A percentile compares a stretch with the other conserved stretches of the same genome.
Evolutionary conservation across 108 stramenopile species (phyloP).

Genomic region (Nitzschia palea): DNA sequence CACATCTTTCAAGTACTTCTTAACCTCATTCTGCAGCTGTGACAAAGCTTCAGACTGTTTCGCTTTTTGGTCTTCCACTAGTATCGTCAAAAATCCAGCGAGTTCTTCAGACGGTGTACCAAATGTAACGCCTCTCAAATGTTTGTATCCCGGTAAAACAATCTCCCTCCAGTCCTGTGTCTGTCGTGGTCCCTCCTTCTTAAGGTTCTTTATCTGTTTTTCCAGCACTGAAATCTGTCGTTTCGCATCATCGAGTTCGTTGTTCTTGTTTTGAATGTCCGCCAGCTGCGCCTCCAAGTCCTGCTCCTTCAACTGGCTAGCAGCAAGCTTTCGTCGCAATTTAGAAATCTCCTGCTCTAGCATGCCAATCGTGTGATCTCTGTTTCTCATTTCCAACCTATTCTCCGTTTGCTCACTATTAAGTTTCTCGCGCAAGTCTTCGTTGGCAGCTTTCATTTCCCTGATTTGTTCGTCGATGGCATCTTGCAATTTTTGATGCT

Average conservation of each 20-base stretch:
- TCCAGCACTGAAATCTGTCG: conserved; percentile 15
- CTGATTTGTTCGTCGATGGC: conserved; percentile 20
- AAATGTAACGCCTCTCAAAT: conserved; percentile 15
- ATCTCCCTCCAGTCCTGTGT: conserved; percentile 13
- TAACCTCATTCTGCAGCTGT: conserved; percentile 5
- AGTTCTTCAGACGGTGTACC: conserved; percentile 10
- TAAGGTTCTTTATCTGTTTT: conserved; percentile 14
- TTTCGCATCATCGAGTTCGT: conserved; percentile 1
- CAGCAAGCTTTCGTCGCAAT: conserved; percentile 13
- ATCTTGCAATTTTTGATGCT: conserved; percentile 13
- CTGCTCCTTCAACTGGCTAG: conserved; percentile 9
- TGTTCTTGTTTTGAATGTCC: conserved; percentile 4
- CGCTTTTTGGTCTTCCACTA: conserved; percentile 5
- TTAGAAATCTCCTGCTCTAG: conserved; percentile 20
- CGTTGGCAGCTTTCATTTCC: conserved; percentile 26
- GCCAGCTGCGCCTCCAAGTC: conserved; percentile 8
- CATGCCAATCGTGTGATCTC: conserved; percentile 15
- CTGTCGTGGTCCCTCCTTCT: neutral
- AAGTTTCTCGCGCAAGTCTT: conserved; percentile 16
- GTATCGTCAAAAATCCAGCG: conserved; percentile 18
- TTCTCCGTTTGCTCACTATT: conserved; percentile 10
- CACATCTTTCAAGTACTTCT: conserved; percentile 9
- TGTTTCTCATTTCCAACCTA: conserved; percentile 9
- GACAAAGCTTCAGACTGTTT: conserved; percentile 5
- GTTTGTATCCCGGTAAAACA: conserved; percentile 16